These are phyloP conservation scores for Circinella minor DNA, from an alignment of 371 early-diverging fungal genomes.

Conservation along the genomic window DNA sequence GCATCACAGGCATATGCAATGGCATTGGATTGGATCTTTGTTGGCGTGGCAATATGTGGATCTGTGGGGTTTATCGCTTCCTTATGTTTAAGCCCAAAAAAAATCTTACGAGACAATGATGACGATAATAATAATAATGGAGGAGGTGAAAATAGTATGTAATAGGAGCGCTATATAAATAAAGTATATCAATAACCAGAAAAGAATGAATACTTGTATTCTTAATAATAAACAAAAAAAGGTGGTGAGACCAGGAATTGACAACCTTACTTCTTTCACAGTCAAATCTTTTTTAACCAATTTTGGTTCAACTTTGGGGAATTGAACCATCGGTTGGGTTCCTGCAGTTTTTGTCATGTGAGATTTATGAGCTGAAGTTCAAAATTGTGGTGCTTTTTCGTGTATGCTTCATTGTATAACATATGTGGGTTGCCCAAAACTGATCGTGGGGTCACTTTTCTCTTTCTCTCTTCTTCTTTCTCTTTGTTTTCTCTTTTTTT, in stretches of 20 bases:
- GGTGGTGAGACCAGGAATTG: slow-evolving; percentile 6
- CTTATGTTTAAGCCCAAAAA: not conserved
- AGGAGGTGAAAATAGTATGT: not conserved
- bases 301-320: not conserved
- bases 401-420: no score
- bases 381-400: slow-evolving; percentile 30
- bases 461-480: slow-evolving; percentile 12
- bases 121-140: not conserved
- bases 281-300: no score
- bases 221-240: not conserved
- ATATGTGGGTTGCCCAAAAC: no score
- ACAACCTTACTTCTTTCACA: not conserved
- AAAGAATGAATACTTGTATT: not conserved
- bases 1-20: slow-evolving; percentile 4
- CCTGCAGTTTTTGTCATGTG: not conserved
- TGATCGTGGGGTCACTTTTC: no score
- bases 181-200: not conserved
- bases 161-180: no score
- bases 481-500: not conserved
- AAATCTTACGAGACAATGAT: slow-evolving; percentile 4
- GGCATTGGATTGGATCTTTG: slow-evolving; percentile 6
- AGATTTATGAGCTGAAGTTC: slow-evolving; percentile 46
- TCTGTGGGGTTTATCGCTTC: not conserved
- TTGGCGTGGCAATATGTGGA: slow-evolving; percentile 11
- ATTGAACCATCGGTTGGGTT: not conserved